phyloP scores from a whole-genome alignment of 441 rosid genomes.

The Gossypium aridum region DNA sequence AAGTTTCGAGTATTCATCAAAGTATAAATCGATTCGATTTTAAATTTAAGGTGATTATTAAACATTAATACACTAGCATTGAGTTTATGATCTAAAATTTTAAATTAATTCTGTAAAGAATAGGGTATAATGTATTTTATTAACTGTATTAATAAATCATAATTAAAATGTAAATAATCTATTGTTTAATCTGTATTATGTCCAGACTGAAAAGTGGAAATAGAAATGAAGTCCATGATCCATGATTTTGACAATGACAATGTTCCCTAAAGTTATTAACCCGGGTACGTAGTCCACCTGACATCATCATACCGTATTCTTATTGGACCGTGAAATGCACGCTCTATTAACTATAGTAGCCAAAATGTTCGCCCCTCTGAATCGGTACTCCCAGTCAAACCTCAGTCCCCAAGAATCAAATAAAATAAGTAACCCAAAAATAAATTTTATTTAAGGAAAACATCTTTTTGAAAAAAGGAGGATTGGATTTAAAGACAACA shows the following conservation, averaged over 20 bases:
- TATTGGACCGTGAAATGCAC: constrained; percentile 21
- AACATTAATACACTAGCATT: too few relatives aligned
- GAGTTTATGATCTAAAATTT: too few relatives aligned
- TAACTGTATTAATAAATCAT: not conserved
- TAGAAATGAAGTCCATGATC: not conserved
- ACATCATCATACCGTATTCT: not conserved
- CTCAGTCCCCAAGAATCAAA: constrained; percentile 6
- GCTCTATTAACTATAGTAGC: constrained; percentile 1
- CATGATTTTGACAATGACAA: not conserved
- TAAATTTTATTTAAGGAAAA: not conserved
- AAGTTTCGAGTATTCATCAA: too few relatives aligned
- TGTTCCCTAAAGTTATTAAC: constrained; percentile 5
- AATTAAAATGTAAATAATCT: not conserved
- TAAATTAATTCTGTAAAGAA: not conserved
- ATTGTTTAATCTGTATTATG: not conserved
- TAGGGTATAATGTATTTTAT: too few relatives aligned
- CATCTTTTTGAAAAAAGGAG: not conserved
- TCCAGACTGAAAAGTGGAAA: not conserved
- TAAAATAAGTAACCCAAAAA: not conserved
- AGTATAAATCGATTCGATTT: too few relatives aligned
- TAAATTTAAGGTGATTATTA: not conserved
- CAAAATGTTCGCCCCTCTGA: constrained; percentile 5
- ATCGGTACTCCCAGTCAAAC: constrained; percentile 19
- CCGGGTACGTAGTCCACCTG: constrained; percentile 27
- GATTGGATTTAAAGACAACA: not conserved